Conservation (phyloP, 169 alveolate genomes). For the Eimeria sp. region DNA sequence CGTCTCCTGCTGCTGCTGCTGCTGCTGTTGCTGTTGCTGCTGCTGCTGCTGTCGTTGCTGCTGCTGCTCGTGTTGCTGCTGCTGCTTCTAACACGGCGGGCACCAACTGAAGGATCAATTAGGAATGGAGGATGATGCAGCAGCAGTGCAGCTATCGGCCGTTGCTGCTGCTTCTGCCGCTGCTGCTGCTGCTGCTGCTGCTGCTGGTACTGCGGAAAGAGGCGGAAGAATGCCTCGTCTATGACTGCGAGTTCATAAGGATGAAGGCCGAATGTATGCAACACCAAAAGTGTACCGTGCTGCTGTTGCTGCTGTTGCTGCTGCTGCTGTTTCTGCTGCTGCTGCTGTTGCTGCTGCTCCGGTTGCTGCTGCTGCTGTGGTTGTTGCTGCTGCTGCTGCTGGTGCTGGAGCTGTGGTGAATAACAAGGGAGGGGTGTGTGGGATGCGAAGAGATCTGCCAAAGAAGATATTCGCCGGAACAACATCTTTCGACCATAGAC, state of each 20-base stretch:
- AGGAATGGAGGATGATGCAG: constrained; percentile 30
- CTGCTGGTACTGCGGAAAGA: background rate
- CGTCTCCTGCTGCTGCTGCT: background rate
- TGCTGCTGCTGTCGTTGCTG: background rate
- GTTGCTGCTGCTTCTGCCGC: background rate
- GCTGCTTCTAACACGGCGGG: background rate
- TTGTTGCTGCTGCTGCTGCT: background rate
- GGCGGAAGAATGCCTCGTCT: background rate
- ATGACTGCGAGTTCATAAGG: background rate
- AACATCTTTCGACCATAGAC: background rate
- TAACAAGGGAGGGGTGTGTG: background rate
- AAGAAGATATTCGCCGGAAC: background rate
- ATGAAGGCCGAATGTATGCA: background rate
- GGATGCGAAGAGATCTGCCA: background rate
- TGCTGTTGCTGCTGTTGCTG: background rate
- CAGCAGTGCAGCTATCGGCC: background rate
- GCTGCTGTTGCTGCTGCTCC: constrained; percentile 11
- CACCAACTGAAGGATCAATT: background rate
- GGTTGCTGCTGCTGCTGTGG: background rate
- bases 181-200: background rate
- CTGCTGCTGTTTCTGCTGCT: background rate
- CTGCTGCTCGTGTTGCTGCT: background rate
- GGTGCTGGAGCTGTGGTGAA: too few species aligned
- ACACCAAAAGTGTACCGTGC: background rate
- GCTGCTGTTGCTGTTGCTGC: background rate